These are phyloP conservation scores for Anisodus acutangulus DNA, from an alignment of 257 asterid genomes.

Conservation along the genomic window DNA sequence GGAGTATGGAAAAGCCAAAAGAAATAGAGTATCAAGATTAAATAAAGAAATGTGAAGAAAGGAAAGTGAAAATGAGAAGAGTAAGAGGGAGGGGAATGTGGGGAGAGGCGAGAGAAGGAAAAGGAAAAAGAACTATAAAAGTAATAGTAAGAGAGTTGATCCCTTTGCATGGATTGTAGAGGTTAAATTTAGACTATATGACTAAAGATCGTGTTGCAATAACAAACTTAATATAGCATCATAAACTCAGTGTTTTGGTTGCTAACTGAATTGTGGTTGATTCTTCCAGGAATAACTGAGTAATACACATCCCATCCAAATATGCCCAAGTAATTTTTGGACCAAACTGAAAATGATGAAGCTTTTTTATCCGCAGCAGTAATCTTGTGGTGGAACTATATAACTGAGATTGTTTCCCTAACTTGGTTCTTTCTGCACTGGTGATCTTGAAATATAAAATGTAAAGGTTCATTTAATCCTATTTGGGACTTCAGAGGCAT, in stretches of 20 bases:
- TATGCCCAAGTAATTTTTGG: not conserved
- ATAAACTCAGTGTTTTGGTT: not conserved
- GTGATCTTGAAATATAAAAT: constrained; percentile 11
- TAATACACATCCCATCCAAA: not conserved
- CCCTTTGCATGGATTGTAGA: not conserved
- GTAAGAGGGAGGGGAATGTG: not conserved
- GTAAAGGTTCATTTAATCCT: not conserved
- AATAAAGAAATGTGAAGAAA: not conserved
- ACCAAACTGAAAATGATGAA: not conserved
- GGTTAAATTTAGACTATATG: not conserved
- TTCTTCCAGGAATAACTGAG: not conserved
- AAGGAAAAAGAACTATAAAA: not conserved
- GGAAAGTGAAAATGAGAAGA: constrained; percentile 6
- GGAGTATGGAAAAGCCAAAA: constrained; percentile 5
- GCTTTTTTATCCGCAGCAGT: not conserved
- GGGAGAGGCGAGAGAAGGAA: not conserved
- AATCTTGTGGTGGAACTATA: not conserved
- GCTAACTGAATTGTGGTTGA: not conserved
- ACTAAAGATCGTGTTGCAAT: not conserved
- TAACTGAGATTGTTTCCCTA: not conserved
- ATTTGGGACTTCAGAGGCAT: constrained; percentile 13
- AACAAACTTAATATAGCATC: not conserved
- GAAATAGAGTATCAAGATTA: not conserved
- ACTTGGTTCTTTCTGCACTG: not conserved
- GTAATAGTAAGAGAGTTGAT: not conserved